These are phyloP conservation scores for Blattamonas nauphoetae DNA, from an alignment of 78 protist genomes.

Conservation along the genomic window DNA sequence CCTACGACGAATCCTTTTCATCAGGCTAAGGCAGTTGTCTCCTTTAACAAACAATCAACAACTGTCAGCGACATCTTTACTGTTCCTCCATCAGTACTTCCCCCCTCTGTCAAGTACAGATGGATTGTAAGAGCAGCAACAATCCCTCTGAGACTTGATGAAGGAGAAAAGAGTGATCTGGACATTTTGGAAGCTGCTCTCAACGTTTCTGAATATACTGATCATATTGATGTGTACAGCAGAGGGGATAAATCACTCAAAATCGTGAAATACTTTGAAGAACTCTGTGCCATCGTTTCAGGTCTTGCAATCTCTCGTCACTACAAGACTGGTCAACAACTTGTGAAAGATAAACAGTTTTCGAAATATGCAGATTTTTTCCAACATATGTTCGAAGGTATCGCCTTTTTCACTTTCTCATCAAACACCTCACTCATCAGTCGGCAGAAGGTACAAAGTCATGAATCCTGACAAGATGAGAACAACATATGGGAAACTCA, in stretches of 20 bases:
- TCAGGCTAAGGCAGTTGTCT: background rate
- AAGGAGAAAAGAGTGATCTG: slow-evolving; percentile 50
- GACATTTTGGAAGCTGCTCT: slow-evolving; percentile 63
- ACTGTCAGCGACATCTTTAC: background rate
- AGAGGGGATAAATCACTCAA: background rate
- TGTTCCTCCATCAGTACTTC: no score
- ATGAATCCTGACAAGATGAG: slow-evolving; percentile 51
- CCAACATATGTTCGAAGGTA: background rate
- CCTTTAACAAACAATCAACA: background rate
- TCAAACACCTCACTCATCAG: background rate
- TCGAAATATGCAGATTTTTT: background rate
- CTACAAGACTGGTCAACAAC: background rate
- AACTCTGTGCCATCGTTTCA: background rate
- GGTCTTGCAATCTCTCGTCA: background rate
- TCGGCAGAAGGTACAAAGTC: slow-evolving; percentile 37
- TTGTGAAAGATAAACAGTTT: background rate
- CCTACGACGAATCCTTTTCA: background rate
- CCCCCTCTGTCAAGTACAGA: no score
- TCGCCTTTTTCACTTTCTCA: background rate
- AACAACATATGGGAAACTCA: slow-evolving; percentile 41
- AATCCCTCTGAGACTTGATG: slow-evolving; percentile 47
- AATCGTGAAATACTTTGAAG: background rate
- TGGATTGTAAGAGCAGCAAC: slow-evolving; percentile 21
- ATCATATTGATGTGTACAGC: background rate
- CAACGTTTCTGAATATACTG: slow-evolving; percentile 75